Base-by-base conservation (phyloP, 2,329 filamentous ascomycete genomes). In the Sporothrix luriei region DNA sequence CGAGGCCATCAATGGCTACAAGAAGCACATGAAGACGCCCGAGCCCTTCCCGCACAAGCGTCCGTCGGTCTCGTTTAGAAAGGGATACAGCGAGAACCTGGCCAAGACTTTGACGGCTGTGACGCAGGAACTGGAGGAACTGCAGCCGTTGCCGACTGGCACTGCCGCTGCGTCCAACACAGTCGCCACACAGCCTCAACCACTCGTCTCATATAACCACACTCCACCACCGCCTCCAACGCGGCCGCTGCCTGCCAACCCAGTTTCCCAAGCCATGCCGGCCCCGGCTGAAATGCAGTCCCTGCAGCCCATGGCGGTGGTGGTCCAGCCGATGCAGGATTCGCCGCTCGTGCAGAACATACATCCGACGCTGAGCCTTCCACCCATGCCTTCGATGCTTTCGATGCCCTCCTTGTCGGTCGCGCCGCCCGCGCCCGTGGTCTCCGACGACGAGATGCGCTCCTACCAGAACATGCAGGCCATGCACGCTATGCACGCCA, bases 51-150 rank as follows among this genome's bases (percentile, higher is more conserved):
- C 38, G 4, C 38, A 46, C 13, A 24, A 72, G 54, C 71, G 71
- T 0, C 71, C 69, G 14, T 14, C 66, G 21, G 24, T 65, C 4
- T 62, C 57, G 13, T 40, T 69, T 21, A 33, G 40, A 5, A 29
- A 69, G 11, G 24, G 65, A 19, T 68, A 68, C 64, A 67, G 69
- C 48, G 57, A 21, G 21, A 65, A 71, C 24, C 5, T 70, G 13
- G 64, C 59, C n/a, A 33, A 38, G 14, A 57, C 14, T 5, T 26
- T 33, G 21, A 9, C 48, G 29, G 16, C 16, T 9, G 48, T 46
- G 1, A 59, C 54, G 7, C 43, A 38, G 6, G 43, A 38, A 33
- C 21, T 54, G 9, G 57, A 46, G 4, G 57, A 24, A 9, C 16
- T 26, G 38, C 57, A 38, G n/a, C 3, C 16, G 9, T 7, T 9